A percentile compares a stretch with the other conserved stretches of the same genome.
These are phyloP conservation scores for Colletotrichum karsti DNA, from an alignment of 2,329 filamentous ascomycete genomes.

Conservation along the genomic window DNA sequence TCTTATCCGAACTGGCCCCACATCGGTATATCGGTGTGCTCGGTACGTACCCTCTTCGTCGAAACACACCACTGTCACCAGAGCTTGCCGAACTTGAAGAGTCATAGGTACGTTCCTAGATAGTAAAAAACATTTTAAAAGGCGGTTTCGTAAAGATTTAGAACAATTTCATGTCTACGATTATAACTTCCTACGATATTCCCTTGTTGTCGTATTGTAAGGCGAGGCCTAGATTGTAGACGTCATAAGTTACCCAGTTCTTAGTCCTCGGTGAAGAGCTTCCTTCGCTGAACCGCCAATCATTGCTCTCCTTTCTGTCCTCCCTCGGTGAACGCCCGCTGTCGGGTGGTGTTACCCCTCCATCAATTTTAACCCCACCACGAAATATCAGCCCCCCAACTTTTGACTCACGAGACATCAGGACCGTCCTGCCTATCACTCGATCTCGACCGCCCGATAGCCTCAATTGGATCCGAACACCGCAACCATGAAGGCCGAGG, in stretches of 20 bases:
- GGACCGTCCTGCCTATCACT: slow-evolving; percentile 8
- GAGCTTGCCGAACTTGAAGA: slow-evolving; percentile 2
- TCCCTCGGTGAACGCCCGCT: slow-evolving; percentile 15
- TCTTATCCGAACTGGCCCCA: slow-evolving; percentile 6
- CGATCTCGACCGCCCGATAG: not conserved
- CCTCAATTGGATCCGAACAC: slow-evolving; percentile 23
- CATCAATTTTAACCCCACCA: slow-evolving; percentile 29
- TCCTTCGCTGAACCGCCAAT: slow-evolving; percentile 10
- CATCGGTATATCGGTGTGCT: not conserved
- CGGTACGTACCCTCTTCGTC: not conserved
- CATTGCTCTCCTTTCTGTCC: not conserved
- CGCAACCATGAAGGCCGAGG: slow-evolving; percentile 63
- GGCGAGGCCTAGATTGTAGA: not conserved
- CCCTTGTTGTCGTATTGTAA: not conserved
- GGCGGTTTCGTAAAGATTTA: not conserved
- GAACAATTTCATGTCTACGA: too few relatives aligned
- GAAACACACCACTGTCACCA: slow-evolving; percentile 11
- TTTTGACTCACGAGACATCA: slow-evolving; percentile 31
- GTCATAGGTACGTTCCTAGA: not conserved
- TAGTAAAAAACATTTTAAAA: not conserved
- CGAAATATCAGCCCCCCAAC: slow-evolving; percentile 27
- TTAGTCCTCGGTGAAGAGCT: not conserved
- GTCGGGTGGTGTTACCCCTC: slow-evolving; percentile 21
- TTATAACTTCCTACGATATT: too few relatives aligned
- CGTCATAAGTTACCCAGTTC: not conserved